Evolutionary conservation across 495 filamentous ascomycete species (phyloP), one percentile per base, ranked within the genome.

Genomic region (Cercophora sp.): DNA sequence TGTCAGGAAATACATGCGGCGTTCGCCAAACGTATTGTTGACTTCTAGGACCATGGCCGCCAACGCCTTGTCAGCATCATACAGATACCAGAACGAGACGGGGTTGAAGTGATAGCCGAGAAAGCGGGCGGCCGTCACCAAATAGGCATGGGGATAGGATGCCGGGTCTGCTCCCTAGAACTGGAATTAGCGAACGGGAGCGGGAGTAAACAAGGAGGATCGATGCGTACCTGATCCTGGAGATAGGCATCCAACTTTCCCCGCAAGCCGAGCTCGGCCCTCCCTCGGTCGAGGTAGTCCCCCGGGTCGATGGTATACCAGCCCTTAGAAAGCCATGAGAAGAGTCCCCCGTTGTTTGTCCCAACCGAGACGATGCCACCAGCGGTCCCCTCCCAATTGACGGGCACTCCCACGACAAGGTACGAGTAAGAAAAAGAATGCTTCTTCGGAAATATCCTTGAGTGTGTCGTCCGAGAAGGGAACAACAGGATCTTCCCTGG

Each of bases 61-160:
- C 24, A 92, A 73, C n/a, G 75, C 67, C 44, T 76, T 72, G 3
- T 78, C 59, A 5, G 69, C 54, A 18, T 77, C 76, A 60, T 92
- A 91, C 6, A 92, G 72, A 55, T 91, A 89, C 83, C 87, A 92
- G 66, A 89, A 87, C 8, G 83, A 88, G 11, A 88, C 84, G 0
- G 86, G 86, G 57, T 87, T 89, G 66, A 87, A 88, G 13, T 79
- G 79, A 61, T 86, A 87, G 13, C 84, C 83, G 4, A 87, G 65
- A 52, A 89, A 86, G 22, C 76, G 73, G 10, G 88, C 81, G 5
- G 85, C 83, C 11, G 85, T 85, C 24, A 86, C 68, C 32, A 91
- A 66, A 64, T 89, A 91, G 8, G 82, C 84, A 62, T 80, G 71
- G 5, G 84, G 79, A 48, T 76, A 87, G 52, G 64, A 64, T n/a